Percentiles rank a stretch among this genome's conserved stretches.
Conservation (phyloP, 768 basidiomycete genomes). For the Tulasnella sp. region DNA sequence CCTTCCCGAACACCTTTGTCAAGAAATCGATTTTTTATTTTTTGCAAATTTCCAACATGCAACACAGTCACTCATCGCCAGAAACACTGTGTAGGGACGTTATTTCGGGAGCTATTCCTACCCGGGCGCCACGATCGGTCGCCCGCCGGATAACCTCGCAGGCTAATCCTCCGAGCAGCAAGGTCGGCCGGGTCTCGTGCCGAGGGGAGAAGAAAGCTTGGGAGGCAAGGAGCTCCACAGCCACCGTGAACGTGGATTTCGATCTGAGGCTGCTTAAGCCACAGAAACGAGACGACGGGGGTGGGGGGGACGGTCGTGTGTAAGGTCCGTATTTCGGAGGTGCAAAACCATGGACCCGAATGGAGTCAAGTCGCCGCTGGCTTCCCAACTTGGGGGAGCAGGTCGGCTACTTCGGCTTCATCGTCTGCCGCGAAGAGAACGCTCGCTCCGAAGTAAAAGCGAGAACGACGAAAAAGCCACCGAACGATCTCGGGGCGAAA, state of each 20-base stretch:
- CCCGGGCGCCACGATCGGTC: not conserved
- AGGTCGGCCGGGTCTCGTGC: constrained; percentile 6
- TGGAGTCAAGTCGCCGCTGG: not conserved
- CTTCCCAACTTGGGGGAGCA: not conserved
- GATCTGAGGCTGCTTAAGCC: constrained; percentile 8
- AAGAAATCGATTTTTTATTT: not conserved
- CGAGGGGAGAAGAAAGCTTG: not conserved
- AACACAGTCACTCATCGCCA: not conserved
- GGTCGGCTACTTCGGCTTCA: too few species aligned
- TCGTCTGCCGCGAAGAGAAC: too few species aligned
- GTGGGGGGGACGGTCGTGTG: not conserved
- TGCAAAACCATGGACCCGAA: not conserved
- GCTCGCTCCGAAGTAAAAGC: too few species aligned
- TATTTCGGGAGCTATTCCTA: not conserved
- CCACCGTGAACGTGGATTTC: constrained; percentile 18
- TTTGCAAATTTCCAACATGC: not conserved
- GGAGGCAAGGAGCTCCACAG: not conserved
- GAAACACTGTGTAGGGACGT: not conserved
- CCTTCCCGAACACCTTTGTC: not conserved
- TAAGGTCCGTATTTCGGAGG: not conserved
- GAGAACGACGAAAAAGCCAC: not conserved
- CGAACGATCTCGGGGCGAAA: not conserved
- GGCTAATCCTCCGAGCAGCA: not conserved
- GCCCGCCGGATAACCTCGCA: not conserved
- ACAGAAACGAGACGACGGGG: constrained; percentile 8